A percentile compares a stretch with the other conserved stretches of the same genome.
Conservation (phyloP, 2,329 filamentous ascomycete species). For the Lachnellula occidentalis region DNA sequence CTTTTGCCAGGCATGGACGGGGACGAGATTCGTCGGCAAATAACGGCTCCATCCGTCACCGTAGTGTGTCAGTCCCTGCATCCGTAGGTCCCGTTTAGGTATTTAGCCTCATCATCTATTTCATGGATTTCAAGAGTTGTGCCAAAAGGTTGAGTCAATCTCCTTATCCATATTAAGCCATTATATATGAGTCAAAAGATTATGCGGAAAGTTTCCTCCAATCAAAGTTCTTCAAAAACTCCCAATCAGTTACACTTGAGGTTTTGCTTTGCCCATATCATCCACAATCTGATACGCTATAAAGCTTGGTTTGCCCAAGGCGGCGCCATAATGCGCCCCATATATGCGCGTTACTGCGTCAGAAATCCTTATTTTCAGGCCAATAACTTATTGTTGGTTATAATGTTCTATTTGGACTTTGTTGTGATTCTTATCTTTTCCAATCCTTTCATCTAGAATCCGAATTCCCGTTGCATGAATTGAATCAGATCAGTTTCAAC, state of each 20-base stretch:
- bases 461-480: no score
- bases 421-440: no score
- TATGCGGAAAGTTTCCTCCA: not conserved
- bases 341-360: not conserved
- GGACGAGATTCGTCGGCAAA: no score
- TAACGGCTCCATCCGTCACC: no score
- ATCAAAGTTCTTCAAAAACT: not conserved
- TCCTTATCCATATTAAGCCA: constrained; percentile 8
- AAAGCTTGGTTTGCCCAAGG: constrained; percentile 5
- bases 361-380: not conserved
- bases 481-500: no score
- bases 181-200: not conserved
- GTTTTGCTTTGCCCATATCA: constrained; percentile 3
- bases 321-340: not conserved
- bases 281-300: constrained; percentile 1
- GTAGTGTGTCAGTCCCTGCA: not conserved
- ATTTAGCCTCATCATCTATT: constrained; percentile 10
- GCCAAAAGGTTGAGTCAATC: constrained; percentile 4
- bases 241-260: constrained; percentile 2
- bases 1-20: no score
- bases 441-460: no score
- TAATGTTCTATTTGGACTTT: not conserved
- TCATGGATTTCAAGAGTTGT: constrained; percentile 4
- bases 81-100: not conserved
- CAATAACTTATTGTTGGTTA: not conserved